Base-by-base conservation (phyloP, 192 early-diverging fungal genomes). In the Coemansia sp. region DNA sequence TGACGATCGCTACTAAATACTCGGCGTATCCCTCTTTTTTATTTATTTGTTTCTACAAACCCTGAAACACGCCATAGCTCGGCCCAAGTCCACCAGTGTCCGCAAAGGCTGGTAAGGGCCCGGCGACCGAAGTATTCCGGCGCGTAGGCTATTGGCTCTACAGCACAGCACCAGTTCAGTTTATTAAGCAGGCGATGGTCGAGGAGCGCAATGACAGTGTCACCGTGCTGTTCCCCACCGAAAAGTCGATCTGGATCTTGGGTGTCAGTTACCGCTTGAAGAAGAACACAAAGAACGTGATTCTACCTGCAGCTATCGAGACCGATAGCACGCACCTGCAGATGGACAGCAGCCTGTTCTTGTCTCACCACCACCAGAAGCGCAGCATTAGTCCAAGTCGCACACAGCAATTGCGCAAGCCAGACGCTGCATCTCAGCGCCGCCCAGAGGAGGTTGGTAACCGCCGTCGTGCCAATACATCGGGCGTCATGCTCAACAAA, bases 91-190 rank as follows among this genome's bases (percentile, higher is more conserved):
- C 80, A 63, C 80, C 76, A 11, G 80, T 35, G 17, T 75, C 75
- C 6, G 80, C 75, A 38, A 74, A 63, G 70, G 37, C 74, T 63
- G 59, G 59, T 11, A 83, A 75, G 53, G 80, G 80, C 62, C 80
- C 68, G 73, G 76, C 80, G 7, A 68, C 64, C 3, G 84, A 85
- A 58, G 68, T 78, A 19, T 78, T 85, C 55, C 76, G 79, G 26
- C 73, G 76, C 19, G 68, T 85, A 2, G 84, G 84, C 16, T 81
- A 85, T 63, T 85, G 84, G 84, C 73, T 85, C 30, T 85, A 85
- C 74, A 81, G 70, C 66, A 85, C 84, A 0, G 73, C 84, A 52
- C 84, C 84, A 1, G 76, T 85, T 13, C 84, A 85, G 63, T 85
- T 78, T 40, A 81, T 85, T 60, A 85, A 85, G 62, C 78, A 78